Evolutionary conservation across 169 alveolate species (phyloP).

Genomic region (Eimeria maxima): DNA sequence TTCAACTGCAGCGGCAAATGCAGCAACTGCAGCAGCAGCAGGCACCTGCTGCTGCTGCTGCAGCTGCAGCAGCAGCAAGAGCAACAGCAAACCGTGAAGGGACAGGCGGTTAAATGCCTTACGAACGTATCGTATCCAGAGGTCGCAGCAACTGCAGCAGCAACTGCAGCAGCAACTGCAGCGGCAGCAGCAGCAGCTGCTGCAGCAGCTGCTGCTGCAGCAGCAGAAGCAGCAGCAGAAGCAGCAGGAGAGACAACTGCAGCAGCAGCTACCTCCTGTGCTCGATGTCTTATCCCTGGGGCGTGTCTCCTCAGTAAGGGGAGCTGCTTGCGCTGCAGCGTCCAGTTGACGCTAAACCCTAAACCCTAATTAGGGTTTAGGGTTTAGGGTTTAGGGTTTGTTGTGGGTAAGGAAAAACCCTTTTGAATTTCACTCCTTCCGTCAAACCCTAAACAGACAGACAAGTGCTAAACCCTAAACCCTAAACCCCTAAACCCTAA

Average conservation of each 20-base stretch:
- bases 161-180: not conserved
- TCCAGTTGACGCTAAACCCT: not conserved
- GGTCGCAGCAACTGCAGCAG: not conserved
- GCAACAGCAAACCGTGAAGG: not conserved
- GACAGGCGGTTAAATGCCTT: not conserved
- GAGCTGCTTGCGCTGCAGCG: not conserved
- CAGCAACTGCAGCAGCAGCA: not conserved
- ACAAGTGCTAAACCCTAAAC: not conserved
- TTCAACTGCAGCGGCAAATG: not conserved
- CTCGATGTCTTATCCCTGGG: not conserved
- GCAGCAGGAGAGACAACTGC: not conserved
- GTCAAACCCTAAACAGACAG: not conserved
- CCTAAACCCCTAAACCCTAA: not conserved
- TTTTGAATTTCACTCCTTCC: not conserved
- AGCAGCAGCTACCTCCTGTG: not conserved
- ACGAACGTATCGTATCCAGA: not conserved
- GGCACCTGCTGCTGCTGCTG: not conserved
- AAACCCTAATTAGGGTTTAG: slow-evolving; percentile 11
- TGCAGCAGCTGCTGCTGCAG: not conserved
- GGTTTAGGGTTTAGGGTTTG: slow-evolving; percentile 36
- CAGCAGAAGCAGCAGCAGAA: not conserved
- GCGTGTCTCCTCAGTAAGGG: not conserved
- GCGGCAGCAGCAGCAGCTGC: not conserved
- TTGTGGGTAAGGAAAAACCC: not conserved
- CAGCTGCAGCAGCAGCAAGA: not conserved